phyloP scores from a whole-genome alignment of 2,329 filamentous ascomycete species.

The Penicillium sp. region DNA sequence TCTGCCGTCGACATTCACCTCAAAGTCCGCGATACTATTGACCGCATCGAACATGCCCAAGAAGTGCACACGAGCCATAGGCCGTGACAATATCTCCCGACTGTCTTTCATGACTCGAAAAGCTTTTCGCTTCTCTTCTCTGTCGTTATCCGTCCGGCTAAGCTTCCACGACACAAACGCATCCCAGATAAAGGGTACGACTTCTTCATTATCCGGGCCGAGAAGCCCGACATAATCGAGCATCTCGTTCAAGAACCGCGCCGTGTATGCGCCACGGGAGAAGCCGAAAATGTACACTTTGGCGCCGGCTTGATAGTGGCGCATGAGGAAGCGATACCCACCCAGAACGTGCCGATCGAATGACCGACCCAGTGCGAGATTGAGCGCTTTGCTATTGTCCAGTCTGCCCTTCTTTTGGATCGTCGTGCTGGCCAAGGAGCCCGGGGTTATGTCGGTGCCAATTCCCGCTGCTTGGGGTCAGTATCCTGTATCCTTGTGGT shows the following conservation, averaged over 20 bases:
- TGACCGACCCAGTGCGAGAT: constrained; percentile 70
- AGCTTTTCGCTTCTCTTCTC: constrained; percentile 44
- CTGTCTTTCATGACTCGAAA: constrained; percentile 73
- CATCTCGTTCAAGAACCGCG: constrained; percentile 74
- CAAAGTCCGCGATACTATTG: constrained; percentile 25
- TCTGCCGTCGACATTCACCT: constrained; percentile 5
- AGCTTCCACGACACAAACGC: constrained; percentile 31
- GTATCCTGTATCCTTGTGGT: not conserved
- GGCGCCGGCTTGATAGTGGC: constrained; percentile 58
- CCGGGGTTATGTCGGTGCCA: constrained; percentile 34
- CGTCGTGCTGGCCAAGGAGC: constrained; percentile 17
- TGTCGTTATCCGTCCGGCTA: constrained; percentile 1
- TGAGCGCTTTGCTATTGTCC: constrained; percentile 30
- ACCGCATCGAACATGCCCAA: constrained; percentile 29
- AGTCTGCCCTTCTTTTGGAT: constrained; percentile 16
- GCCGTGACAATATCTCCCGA: constrained; percentile 64
- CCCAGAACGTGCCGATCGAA: constrained; percentile 77
- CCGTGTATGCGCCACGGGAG: constrained; percentile 67
- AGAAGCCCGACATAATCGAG: constrained; percentile 74
- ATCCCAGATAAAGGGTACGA: constrained; percentile 75
- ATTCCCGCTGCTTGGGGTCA: constrained; percentile 28
- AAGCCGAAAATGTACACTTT: constrained; percentile 69
- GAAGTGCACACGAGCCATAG: constrained; percentile 19
- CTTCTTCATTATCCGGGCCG: constrained; percentile 75
- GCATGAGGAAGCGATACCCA: constrained; percentile 73